Base-by-base conservation (phyloP, 1,284 basidiomycete genomes). In the Ceratorhiza oryzae-sativae region DNA sequence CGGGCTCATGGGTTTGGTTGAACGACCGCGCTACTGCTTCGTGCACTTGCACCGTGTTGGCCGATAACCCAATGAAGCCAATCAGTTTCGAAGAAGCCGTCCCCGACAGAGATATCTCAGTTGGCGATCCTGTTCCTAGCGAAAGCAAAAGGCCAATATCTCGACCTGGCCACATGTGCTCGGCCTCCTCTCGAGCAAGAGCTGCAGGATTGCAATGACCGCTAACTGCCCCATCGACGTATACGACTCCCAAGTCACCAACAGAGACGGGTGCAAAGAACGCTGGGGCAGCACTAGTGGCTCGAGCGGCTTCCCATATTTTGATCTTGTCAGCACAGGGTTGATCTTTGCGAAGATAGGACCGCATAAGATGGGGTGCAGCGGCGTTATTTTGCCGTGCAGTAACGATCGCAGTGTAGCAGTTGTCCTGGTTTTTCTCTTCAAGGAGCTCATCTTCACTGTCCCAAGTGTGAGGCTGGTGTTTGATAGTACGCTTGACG, bases 251-350 rank as follows among this genome's bases (percentile, higher is more conserved):
- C 12, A 49, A 18, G 15, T 53, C 34, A 18, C 49, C 49, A 15
- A 68, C 39, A 8, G 23, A 23, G 15, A 68, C 20, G 32, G 49
- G 63, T 1, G 34, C n/a, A 42, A 68, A 68, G 39, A 55, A 68
- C 1, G 39, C 63, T 3, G 63, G 63, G 10, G 63, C 63, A 18
- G 63, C 63, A 39, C 49, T 55, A 12, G 63, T 68, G 4, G 63
- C 63, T 20, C 63, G 63, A 42, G 63, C 63, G 39, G 63, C 63
- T 30, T 68, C 63, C 63, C 63, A 68, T 30, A 68, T 56, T 27
- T 68, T 68, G 51, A 55, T 18, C 36, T 55, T 41, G 36, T 68
- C 36, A n/a, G 51, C 39, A 1, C 25, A 51, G 2, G 49, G 49
- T 9, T 68, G 34, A 34, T 55, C 63, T 15, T 53, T 49, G 27